Conservation (phyloP, 208 protist genomes). For the Tritrichomonas foetus region DNA sequence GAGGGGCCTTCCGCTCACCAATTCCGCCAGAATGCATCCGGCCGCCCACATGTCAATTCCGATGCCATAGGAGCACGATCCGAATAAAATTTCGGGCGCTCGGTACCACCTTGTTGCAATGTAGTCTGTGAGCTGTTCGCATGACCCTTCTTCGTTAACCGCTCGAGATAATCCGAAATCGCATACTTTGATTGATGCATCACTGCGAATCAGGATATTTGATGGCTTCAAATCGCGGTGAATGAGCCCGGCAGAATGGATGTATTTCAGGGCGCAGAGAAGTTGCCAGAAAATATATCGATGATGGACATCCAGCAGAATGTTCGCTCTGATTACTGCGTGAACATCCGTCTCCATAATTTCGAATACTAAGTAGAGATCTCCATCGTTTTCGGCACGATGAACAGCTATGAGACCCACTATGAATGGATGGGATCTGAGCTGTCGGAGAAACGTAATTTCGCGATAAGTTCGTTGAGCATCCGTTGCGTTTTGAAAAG, state of each 20-base stretch:
- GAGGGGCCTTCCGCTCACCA: constrained; percentile 47
- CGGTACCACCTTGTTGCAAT: constrained; percentile 55
- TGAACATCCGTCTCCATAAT: constrained; percentile 69
- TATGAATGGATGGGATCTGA: constrained; percentile 63
- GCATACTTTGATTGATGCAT: constrained; percentile 84
- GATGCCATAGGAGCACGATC: not conserved
- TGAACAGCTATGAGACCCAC: constrained; percentile 64
- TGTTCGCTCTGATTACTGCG: constrained; percentile 66
- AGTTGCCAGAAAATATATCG: constrained; percentile 68
- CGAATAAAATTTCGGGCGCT: constrained; percentile 35
- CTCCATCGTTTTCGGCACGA: constrained; percentile 67
- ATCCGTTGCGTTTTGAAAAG: constrained; percentile 68
- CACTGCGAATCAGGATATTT: constrained; percentile 86
- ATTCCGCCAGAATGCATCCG: constrained; percentile 53
- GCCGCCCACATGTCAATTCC: constrained; percentile 51
- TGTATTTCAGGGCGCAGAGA: constrained; percentile 58
- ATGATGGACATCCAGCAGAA: constrained; percentile 65
- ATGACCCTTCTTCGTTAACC: not conserved
- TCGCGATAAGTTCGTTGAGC: constrained; percentile 70
- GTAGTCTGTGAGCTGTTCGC: constrained; percentile 52
- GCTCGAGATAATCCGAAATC: constrained; percentile 81
- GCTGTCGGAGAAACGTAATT: constrained; percentile 64
- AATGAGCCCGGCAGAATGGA: constrained; percentile 62
- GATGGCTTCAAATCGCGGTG: constrained; percentile 88
- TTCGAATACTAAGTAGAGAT: constrained; percentile 72